Conservation (phyloP, 129 eudicot genomes). For the Flaveria sonorensis region DNA sequence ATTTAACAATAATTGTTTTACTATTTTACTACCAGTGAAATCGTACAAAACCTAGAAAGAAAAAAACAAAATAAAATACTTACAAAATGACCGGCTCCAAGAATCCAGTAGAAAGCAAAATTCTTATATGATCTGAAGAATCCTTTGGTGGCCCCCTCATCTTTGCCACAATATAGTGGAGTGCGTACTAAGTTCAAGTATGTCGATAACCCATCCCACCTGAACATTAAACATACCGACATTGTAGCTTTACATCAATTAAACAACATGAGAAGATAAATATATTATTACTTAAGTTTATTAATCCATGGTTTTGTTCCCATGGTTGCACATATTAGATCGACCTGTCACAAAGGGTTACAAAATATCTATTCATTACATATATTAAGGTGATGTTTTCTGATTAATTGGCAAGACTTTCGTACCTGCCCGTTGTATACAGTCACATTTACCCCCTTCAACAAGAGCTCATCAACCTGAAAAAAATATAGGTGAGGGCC, state of each 20-base stretch:
- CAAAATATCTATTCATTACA: not conserved
- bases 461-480: slow-evolving; percentile 58
- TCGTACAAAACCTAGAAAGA: not conserved
- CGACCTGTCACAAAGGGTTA: slow-evolving; percentile 39
- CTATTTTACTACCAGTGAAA: not conserved
- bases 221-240: slow-evolving; percentile 15
- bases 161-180: slow-evolving; percentile 45
- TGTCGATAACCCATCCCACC: slow-evolving; percentile 52
- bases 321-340: slow-evolving; percentile 61
- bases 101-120: slow-evolving; percentile 57
- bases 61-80: not conserved
- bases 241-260: not conserved
- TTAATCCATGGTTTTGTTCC: slow-evolving; percentile 62
- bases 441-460: slow-evolving; percentile 50
- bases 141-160: slow-evolving; percentile 39
- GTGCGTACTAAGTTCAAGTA: slow-evolving; percentile 39
- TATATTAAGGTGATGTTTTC: not conserved
- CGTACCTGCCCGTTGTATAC: slow-evolving; percentile 59
- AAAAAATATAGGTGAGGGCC: not conserved
- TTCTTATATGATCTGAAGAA: slow-evolving; percentile 47
- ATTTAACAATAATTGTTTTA: not conserved
- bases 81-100: slow-evolving; percentile 69
- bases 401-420: not conserved
- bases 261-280: not conserved
- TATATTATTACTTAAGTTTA: slow-evolving; percentile 51